Evolutionary conservation across 2,329 filamentous ascomycete genomes (phyloP).

Genomic region (Juglanconis oblonga): DNA sequence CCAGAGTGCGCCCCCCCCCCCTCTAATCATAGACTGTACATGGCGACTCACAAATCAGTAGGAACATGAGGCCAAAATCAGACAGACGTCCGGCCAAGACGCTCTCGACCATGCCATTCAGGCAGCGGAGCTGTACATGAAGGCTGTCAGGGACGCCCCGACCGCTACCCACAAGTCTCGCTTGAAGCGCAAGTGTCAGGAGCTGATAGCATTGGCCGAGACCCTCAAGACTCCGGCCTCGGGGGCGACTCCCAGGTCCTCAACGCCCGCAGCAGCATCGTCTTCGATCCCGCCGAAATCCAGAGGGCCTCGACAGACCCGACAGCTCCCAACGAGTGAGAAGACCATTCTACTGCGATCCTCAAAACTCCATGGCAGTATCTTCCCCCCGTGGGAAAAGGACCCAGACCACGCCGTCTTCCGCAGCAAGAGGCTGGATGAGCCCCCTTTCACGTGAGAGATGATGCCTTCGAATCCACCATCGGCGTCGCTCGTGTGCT

Average conservation of each 20-base stretch:
- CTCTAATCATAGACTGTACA: not conserved
- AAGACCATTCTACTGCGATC: slow-evolving; percentile 73
- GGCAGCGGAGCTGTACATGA: slow-evolving; percentile 79
- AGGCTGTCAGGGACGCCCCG: slow-evolving; percentile 62
- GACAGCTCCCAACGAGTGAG: slow-evolving; percentile 66
- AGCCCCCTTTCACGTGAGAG: slow-evolving; percentile 59
- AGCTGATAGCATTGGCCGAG: slow-evolving; percentile 71
- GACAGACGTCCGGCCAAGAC: slow-evolving; percentile 51
- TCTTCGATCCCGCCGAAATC: slow-evolving; percentile 21
- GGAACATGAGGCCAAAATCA: slow-evolving; percentile 53
- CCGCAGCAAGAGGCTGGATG: slow-evolving; percentile 42
- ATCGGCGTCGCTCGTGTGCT: slow-evolving; percentile 7
- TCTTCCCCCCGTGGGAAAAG: slow-evolving; percentile 81
- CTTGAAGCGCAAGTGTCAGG: slow-evolving; percentile 66
- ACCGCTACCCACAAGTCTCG: slow-evolving; percentile 60
- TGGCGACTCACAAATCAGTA: slow-evolving; percentile 26
- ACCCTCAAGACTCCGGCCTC: slow-evolving; percentile 57
- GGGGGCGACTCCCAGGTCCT: slow-evolving; percentile 20
- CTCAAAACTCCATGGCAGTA: slow-evolving; percentile 76
- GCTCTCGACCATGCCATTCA: slow-evolving; percentile 74
- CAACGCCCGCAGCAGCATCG: not conserved
- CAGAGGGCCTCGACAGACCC: slow-evolving; percentile 42
- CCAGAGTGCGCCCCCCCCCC: slow-evolving; percentile 5
- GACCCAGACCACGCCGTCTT: slow-evolving; percentile 64
- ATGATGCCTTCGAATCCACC: not conserved